A percentile compares a stretch with the other conserved stretches of the same genome.
Conservation (phyloP, 192 early-diverging fungal genomes). For the Radiomyces spectabilis region DNA sequence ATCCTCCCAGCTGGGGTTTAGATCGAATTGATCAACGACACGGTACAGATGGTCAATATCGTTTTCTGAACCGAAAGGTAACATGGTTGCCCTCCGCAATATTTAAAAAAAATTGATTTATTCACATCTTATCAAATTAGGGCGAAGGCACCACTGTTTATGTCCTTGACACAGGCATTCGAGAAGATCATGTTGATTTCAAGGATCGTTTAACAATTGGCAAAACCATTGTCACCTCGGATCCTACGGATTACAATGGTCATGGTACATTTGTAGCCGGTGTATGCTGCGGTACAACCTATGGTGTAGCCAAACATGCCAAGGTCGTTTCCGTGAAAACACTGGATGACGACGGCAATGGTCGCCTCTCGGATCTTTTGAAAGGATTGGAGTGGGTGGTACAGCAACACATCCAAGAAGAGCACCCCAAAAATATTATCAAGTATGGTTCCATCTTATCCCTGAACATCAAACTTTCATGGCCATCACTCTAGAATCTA, state of each 20-base stretch:
- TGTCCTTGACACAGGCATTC: conserved; percentile 81
- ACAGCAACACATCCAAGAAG: conserved; percentile 23
- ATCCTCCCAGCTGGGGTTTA: conserved; percentile 23
- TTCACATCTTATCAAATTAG: background rate
- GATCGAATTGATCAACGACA: conserved; percentile 28
- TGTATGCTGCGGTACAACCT: conserved; percentile 39
- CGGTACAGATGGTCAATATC: conserved; percentile 18
- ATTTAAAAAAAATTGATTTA: background rate
- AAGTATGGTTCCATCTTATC: conserved; percentile 25
- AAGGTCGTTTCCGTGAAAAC: conserved; percentile 48
- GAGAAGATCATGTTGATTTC: conserved; percentile 37
- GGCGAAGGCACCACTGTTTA: conserved; percentile 85
- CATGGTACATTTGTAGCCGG: conserved; percentile 60
- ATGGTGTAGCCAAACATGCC: conserved; percentile 53
- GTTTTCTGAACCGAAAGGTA: conserved; percentile 13
- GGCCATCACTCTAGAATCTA: background rate
- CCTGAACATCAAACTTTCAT: background rate
- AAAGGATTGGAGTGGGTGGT: conserved; percentile 47
- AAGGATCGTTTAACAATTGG: conserved; percentile 40
- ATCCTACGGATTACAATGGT: conserved; percentile 36
- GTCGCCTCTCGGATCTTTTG: conserved; percentile 37
- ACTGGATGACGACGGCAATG: conserved; percentile 39
- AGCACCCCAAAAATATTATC: conserved; percentile 24
- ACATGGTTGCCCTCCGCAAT: background rate
- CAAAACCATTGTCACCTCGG: conserved; percentile 26